These are phyloP conservation scores for Boeremia lycopersici DNA, from an alignment of 2,329 filamentous ascomycete genomes.

Conservation along the genomic window DNA sequence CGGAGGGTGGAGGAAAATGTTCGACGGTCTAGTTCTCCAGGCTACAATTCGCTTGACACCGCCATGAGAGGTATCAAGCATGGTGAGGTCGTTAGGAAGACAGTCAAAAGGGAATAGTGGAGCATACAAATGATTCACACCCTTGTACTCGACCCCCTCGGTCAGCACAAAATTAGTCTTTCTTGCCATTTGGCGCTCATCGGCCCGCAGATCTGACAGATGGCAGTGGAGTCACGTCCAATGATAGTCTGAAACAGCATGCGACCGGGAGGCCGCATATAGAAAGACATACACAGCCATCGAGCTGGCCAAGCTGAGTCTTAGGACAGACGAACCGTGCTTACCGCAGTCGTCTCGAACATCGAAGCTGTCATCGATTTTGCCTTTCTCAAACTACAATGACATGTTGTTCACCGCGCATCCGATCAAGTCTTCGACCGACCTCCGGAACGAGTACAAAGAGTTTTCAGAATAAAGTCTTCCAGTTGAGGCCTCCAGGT, in stretches of 20 bases:
- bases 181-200: background rate
- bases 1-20: background rate
- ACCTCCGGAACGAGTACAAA: background rate
- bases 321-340: background rate
- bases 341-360: background rate
- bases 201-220: background rate
- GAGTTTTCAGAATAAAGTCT: background rate
- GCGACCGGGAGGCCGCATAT: slow-evolving; percentile 3
- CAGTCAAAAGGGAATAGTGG: background rate
- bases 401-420: background rate
- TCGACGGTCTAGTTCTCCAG: slow-evolving; percentile 1
- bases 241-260: background rate
- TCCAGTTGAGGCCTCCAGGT: background rate
- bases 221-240: background rate
- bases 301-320: background rate
- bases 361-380: background rate
- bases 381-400: background rate
- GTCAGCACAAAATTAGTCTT: background rate
- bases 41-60: slow-evolving; percentile 8
- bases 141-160: background rate
- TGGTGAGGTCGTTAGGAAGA: background rate
- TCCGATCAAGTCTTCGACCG: background rate
- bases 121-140: background rate
- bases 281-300: background rate
- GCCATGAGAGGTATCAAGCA: background rate